A percentile compares a stretch with the other conserved stretches of the same genome.
phyloP scores from a whole-genome alignment of 2,329 filamentous ascomycete genomes.

The Geosmithia flava region DNA sequence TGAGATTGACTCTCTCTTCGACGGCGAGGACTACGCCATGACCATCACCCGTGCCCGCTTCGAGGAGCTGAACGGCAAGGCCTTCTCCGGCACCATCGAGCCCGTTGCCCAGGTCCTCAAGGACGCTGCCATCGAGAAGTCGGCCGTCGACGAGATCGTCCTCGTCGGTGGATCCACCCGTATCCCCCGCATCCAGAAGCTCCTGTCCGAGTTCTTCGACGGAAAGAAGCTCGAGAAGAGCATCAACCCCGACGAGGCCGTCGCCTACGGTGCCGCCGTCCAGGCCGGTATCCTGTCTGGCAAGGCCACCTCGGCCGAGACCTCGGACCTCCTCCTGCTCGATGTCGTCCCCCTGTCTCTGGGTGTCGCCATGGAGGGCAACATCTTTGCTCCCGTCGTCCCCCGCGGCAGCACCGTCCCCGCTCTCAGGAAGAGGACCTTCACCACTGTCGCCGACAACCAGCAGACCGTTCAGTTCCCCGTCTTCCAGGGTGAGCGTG shows the following conservation, averaged over 20 bases:
- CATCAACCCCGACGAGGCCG: slow-evolving; percentile 98
- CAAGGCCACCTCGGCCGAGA: slow-evolving; percentile 80
- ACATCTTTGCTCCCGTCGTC: slow-evolving; percentile 97
- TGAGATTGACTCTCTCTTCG: slow-evolving; percentile 94
- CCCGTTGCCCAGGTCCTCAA: slow-evolving; percentile 97
- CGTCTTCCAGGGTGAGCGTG: slow-evolving; percentile 88
- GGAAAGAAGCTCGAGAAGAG: slow-evolving; percentile 98
- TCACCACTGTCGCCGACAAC: slow-evolving; percentile 94
- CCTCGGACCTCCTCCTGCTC: slow-evolving; percentile 78
- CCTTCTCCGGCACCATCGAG: slow-evolving; percentile 98
- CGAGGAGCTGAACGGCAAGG: slow-evolving; percentile 97
- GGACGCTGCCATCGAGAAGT: slow-evolving; percentile 96
- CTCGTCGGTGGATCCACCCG: slow-evolving; percentile 96
- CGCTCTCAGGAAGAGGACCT: slow-evolving; percentile 95
- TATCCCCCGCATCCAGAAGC: slow-evolving; percentile 93
- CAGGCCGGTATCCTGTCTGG: slow-evolving; percentile 92
- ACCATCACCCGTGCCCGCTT: slow-evolving; percentile 98
- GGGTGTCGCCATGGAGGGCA: slow-evolving; percentile 99
- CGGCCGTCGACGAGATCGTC: slow-evolving; percentile 89
- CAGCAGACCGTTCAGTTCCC: slow-evolving; percentile 92
- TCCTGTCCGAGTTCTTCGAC: slow-evolving; percentile 90
- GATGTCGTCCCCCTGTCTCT: slow-evolving; percentile 94
- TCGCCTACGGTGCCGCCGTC: slow-evolving; percentile 93
- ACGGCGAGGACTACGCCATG: slow-evolving; percentile 97
- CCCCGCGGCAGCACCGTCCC: slow-evolving; percentile 90